Base-by-base conservation (phyloP, 169 alveolate species). In the Plasmodium malariae region DNA sequence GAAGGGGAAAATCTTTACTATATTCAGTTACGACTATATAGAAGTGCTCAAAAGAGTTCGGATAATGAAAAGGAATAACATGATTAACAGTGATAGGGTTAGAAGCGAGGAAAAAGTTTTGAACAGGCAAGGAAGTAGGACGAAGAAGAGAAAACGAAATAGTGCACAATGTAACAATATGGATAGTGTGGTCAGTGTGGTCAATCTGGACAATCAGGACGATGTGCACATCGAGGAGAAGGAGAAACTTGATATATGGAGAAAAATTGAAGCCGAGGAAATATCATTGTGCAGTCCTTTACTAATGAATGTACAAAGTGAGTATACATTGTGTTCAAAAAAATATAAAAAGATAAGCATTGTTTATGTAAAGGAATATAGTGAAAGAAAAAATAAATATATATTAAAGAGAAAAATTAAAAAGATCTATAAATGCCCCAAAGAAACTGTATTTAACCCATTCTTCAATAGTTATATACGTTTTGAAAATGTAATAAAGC, bases 391-490 rank as follows among this genome's bases (percentile, higher is more conserved):
- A 63, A 51, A 37, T 11, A 48, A 7, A 9, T 28, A 36, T 17
- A 7, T 12, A 48, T 3, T 49, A 19, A 40, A 49, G 34, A 80
- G n/a, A 21, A 80, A 40, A 65, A 57, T 80, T 24, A 65, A 65
- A 67, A 80, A 80, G 34, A 51, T 80, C 1, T 80, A 80, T 45
- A 11, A 48, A 69, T 67, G 3, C 40, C 83, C 83, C 26, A 80
- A 80, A 30, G 90, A 80, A 36, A 36, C 34, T n/a, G 12, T 45
- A 26, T 80, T 45, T 55, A 63, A 57, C 24, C 90, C 90, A 14
- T 57, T 65, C 28, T 30, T 65, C 12, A 43, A 67, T 67, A 49
- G 36, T 32, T 80, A 59, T 57, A 57, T 80, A 12, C n/a, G 63
- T 17, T 80, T 21, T 26, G 90, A 80, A 55, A 57, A 80, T n/a